Evolutionary conservation across 768 basidiomycete species (phyloP), one percentile per base, ranked within the genome.

Genomic region (Russula abietina): DNA sequence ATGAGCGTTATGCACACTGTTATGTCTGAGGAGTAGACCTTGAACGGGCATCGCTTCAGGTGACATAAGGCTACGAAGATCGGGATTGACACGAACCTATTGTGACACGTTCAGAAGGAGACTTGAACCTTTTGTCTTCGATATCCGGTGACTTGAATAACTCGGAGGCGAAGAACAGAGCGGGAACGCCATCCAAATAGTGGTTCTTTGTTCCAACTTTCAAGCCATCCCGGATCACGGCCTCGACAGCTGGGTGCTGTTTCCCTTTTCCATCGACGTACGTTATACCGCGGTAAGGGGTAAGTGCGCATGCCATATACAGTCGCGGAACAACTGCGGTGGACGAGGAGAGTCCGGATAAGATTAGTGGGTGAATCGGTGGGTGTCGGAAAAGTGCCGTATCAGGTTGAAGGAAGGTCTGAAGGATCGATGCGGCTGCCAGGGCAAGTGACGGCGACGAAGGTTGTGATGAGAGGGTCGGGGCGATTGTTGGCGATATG

Each of bases 201-300:
- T 90, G 86, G 65, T 88, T 84, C 68, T 89, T 87, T 22, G 80
- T 78, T 11, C 91, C 91, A 30, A 93, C 79, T 72, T 95, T 98
- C 61, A 97, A 74, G 7, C 90, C 89, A 52, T 96, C 91, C 53
- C 89, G 81, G 38, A 98, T 80, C 32, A 87, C 85, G 33, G 83
- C 83, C 58, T 89, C 86, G 6, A 87, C 79, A 0, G 84, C 82
- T 8, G 80, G 77, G 11, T 81, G 75, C 0, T 71, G 70, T 68
- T 83, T 90, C 51, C 84, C 82, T 72, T 91, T 93, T 62, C 78
- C 76, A 65, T 88, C 85, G 17, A 65, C 70, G 69, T 85, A 89
- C 4, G 79, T 82, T 17, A 88, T 71, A 5, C 75, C 78, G 26
- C 78, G 71, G 63, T 85, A 93, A 0, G 94, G 93, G 2, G 84